Conservation (phyloP, 345 rosid genomes). For the Eucalyptus tenuipes region DNA sequence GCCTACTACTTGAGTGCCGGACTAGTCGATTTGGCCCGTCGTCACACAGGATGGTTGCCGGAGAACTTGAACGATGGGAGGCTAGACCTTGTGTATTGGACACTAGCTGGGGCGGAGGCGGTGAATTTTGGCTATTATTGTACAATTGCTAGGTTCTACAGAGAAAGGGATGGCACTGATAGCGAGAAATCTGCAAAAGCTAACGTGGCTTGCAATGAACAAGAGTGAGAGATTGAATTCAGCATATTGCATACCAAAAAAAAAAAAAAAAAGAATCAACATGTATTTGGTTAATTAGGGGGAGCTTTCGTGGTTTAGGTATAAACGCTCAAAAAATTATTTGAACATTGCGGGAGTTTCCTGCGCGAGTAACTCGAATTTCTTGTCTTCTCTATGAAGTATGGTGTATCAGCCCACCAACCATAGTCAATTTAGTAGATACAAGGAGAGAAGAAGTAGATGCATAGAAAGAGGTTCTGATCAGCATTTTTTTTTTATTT, state of each 20-base stretch:
- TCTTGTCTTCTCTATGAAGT: not conserved
- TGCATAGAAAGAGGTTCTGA: not conserved
- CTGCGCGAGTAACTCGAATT: not conserved
- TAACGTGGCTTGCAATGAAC: not conserved
- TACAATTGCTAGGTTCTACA: conserved; percentile 14
- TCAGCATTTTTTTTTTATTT: not conserved
- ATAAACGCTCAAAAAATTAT: not conserved
- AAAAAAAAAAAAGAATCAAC: not conserved
- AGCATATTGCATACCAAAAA: not conserved
- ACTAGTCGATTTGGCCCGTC: not conserved
- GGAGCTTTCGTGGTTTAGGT: not conserved
- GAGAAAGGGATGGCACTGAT: not conserved
- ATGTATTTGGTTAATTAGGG: not conserved
- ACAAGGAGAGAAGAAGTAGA: not conserved
- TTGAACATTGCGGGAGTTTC: not conserved
- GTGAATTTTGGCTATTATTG: conserved; percentile 32
- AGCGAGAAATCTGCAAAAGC: not conserved
- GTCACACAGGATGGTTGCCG: conserved; percentile 26
- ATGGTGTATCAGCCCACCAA: not conserved
- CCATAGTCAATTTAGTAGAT: not conserved
- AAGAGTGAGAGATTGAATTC: not conserved
- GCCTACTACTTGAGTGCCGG: not conserved
- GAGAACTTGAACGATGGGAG: conserved; percentile 35
- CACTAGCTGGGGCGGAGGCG: conserved; percentile 8
- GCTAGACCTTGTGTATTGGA: conserved; percentile 35